Percentiles rank a stretch among this genome's conserved stretches.
Conservation (phyloP, 2,329 filamentous ascomycete species). For the Pseudocercospora pini-densiflorae region DNA sequence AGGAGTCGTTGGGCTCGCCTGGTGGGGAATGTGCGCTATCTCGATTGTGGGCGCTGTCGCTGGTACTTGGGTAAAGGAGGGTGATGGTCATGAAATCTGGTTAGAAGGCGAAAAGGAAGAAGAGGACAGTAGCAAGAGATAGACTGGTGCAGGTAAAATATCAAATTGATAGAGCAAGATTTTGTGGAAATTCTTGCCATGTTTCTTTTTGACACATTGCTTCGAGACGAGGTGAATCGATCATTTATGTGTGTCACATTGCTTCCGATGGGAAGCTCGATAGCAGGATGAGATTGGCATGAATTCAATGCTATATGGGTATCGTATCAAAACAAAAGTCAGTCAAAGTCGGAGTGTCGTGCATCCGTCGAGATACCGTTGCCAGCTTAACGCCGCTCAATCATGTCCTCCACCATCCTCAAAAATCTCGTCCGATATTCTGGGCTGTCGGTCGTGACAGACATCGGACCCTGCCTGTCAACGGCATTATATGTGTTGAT, state of each 20-base stretch:
- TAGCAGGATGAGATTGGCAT: neutral
- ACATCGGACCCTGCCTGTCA: conserved; percentile 71
- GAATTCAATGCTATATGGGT: neutral
- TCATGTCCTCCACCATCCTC: conserved; percentile 54
- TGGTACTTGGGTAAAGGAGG: conserved; percentile 65
- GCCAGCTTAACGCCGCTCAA: conserved; percentile 36
- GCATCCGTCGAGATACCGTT: neutral
- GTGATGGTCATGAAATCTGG: conserved; percentile 64
- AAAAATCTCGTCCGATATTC: conserved; percentile 68
- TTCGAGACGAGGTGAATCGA: no score
- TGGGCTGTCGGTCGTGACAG: conserved; percentile 69
- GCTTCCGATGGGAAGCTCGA: no score
- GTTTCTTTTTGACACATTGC: no score
- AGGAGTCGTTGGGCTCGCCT: conserved; percentile 61
- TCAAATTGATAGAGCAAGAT: neutral
- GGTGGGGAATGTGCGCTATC: conserved; percentile 61
- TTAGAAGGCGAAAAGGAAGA: conserved; percentile 51
- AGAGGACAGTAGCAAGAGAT: neutral
- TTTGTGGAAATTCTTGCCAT: no score
- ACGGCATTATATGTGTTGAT: conserved; percentile 62
- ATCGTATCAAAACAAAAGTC: neutral
- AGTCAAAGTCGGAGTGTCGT: neutral
- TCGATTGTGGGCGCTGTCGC: conserved; percentile 62
- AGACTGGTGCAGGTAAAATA: neutral
- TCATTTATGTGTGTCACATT: no score